These are phyloP conservation scores for Chrysosphaeria jannelii DNA, from an alignment of 2,329 filamentous ascomycete species.

Conservation along the genomic window DNA sequence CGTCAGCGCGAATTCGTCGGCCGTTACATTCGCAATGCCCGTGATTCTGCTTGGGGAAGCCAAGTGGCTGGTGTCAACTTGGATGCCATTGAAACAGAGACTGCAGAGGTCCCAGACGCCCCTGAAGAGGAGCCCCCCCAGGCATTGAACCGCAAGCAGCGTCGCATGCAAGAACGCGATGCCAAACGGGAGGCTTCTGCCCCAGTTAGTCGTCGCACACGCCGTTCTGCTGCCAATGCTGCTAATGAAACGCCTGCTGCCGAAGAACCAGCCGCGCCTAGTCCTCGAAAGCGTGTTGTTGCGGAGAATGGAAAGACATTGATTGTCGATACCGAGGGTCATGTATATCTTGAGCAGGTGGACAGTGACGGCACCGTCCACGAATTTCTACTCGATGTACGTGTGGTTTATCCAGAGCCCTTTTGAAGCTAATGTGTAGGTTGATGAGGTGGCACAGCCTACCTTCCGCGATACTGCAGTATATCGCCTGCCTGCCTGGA, in stretches of 20 bases:
- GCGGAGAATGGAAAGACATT: slow-evolving; percentile 89
- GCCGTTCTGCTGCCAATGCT: slow-evolving; percentile 9
- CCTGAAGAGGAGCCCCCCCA: slow-evolving; percentile 9
- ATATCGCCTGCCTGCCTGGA: slow-evolving; percentile 45
- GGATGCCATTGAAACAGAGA: slow-evolving; percentile 8
- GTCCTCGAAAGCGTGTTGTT: slow-evolving; percentile 60
- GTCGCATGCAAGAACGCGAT: slow-evolving; percentile 67
- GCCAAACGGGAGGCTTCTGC: slow-evolving; percentile 37
- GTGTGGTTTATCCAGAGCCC: slow-evolving; percentile 9
- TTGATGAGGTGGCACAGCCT: slow-evolving; percentile 49
- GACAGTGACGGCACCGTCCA: slow-evolving; percentile 60
- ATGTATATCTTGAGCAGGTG: slow-evolving; percentile 83
- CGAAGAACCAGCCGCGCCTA: slow-evolving; percentile 23
- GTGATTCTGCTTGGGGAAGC: slow-evolving; percentile 72
- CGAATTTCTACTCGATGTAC: slow-evolving; percentile 68
- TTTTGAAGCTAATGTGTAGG: slow-evolving; percentile 14
- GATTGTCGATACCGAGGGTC: slow-evolving; percentile 70
- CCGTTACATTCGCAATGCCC: slow-evolving; percentile 69
- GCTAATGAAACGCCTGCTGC: slow-evolving; percentile 5
- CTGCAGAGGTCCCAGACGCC: slow-evolving; percentile 5
- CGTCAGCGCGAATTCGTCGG: slow-evolving; percentile 76
- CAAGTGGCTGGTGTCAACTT: slow-evolving; percentile 32
- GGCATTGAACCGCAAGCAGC: slow-evolving; percentile 56
- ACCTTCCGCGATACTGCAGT: slow-evolving; percentile 60
- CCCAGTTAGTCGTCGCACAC: slow-evolving; percentile 13